phyloP scores from a whole-genome alignment of 2,329 filamentous ascomycete species.

The Calonectria hongkongensis region DNA sequence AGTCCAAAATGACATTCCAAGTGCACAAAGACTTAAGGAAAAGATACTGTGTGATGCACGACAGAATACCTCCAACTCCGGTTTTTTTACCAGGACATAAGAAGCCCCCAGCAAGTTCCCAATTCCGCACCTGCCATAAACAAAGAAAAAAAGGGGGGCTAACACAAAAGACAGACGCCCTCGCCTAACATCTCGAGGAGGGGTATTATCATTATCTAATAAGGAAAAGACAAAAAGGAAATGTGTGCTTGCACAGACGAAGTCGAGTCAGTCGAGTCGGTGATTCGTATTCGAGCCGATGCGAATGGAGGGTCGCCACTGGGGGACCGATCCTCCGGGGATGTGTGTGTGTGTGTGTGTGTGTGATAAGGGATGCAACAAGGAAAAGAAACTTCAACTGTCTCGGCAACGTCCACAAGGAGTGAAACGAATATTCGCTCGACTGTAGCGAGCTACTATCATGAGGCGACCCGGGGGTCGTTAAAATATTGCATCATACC shows the following conservation, averaged over 20 bases:
- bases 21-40: conserved; percentile 50
- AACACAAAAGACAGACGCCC: conserved; percentile 51
- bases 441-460: conserved; percentile 37
- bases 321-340: conserved; percentile 22
- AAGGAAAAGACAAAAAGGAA: conserved; percentile 45
- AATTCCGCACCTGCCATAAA: conserved; percentile 51
- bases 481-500: conserved; percentile 61
- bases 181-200: conserved; percentile 55
- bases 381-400: conserved; percentile 40
- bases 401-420: conserved; percentile 45
- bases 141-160: conserved; percentile 48
- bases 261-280: conserved; percentile 36
- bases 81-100: conserved; percentile 52
- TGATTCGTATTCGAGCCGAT: conserved; percentile 45
- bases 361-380: conserved; percentile 27
- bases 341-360: neutral
- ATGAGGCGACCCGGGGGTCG: conserved; percentile 58
- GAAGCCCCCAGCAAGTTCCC: conserved; percentile 50
- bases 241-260: conserved; percentile 46
- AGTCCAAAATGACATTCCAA: conserved; percentile 51
- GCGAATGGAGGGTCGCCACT: conserved; percentile 42
- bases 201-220: conserved; percentile 61
- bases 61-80: conserved; percentile 52
- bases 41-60: conserved; percentile 41
- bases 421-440: conserved; percentile 43